Percentiles rank a stretch among this genome's conserved stretches.
These are phyloP conservation scores for Pestalotiopsis sp. DNA, from an alignment of 2,329 filamentous ascomycete species.

Conservation along the genomic window DNA sequence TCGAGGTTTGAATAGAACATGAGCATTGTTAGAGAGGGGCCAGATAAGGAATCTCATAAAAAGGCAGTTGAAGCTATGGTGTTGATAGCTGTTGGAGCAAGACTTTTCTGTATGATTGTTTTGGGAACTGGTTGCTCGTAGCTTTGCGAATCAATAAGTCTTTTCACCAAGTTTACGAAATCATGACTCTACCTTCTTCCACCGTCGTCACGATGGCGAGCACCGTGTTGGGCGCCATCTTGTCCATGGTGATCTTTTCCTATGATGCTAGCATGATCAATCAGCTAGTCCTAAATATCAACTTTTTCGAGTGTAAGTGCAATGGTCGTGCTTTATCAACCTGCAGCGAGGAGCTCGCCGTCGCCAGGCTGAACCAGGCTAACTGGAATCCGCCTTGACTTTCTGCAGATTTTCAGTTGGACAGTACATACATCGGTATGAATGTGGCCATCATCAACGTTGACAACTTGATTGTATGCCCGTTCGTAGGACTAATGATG, in stretches of 20 bases:
- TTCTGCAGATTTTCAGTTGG: neutral
- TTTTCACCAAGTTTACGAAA: neutral
- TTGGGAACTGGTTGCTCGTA: neutral
- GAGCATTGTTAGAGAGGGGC: neutral
- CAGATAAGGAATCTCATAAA: neutral
- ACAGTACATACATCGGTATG: neutral
- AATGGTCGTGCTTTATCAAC: no score
- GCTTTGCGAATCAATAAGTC: neutral
- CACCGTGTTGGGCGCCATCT: neutral
- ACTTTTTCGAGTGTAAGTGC: neutral
- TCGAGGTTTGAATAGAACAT: neutral
- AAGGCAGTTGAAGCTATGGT: neutral
- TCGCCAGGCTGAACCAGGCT: neutral
- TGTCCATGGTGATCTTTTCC: slow-evolving; percentile 1
- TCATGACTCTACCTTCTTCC: neutral
- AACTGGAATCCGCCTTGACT: neutral
- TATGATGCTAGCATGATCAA: slow-evolving; percentile 1
- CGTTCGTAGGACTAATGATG: neutral
- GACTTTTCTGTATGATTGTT: neutral
- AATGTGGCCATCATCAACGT: neutral
- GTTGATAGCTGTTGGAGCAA: neutral
- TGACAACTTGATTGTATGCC: neutral
- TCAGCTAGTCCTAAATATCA: neutral
- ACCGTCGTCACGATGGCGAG: neutral
- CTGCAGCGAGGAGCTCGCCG: neutral